Conservation (phyloP, 2,329 filamentous ascomycete genomes). For the Neocucurbitaria cava region DNA sequence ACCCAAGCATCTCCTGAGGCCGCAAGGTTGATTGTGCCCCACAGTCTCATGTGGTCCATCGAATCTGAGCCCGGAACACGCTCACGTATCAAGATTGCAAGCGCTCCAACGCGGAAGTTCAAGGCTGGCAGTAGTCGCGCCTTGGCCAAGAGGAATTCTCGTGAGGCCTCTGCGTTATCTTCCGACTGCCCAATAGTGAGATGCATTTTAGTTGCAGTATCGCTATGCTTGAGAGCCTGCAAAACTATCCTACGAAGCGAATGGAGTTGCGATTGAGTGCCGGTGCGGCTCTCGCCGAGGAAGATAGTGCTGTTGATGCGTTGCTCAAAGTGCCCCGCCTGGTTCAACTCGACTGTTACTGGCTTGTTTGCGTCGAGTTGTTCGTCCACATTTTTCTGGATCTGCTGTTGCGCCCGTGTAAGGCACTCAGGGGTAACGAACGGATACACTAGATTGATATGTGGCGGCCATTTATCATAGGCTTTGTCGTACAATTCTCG, state of each 20-base stretch:
- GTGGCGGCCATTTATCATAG: constrained; percentile 69
- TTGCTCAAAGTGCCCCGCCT: constrained; percentile 58
- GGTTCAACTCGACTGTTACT: constrained; percentile 42
- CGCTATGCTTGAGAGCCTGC: constrained; percentile 31
- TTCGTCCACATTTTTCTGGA: constrained; percentile 46
- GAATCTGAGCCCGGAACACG: constrained; percentile 31
- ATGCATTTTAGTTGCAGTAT: constrained; percentile 52
- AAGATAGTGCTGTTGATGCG: constrained; percentile 57
- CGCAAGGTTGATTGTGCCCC: constrained; percentile 58
- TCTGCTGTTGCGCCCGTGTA: constrained; percentile 50
- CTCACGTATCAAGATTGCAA: constrained; percentile 64
- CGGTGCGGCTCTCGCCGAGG: constrained; percentile 19
- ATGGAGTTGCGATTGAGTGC: constrained; percentile 12
- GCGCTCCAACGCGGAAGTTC: constrained; percentile 57
- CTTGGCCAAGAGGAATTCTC: constrained; percentile 62
- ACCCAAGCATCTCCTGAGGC: not conserved
- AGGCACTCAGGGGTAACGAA: constrained; percentile 63
- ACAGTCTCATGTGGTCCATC: constrained; percentile 62
- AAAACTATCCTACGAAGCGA: constrained; percentile 27
- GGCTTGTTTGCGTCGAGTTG: constrained; percentile 1
- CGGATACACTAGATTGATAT: constrained; percentile 71
- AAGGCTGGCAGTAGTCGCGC: constrained; percentile 57
- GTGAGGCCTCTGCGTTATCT: constrained; percentile 53
- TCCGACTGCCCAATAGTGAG: constrained; percentile 68
- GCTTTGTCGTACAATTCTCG: constrained; percentile 69